Evolutionary conservation across 2,329 filamentous ascomycete species (phyloP), one percentile per base, ranked within the genome.

Genomic region (Sporothrix pallida): DNA sequence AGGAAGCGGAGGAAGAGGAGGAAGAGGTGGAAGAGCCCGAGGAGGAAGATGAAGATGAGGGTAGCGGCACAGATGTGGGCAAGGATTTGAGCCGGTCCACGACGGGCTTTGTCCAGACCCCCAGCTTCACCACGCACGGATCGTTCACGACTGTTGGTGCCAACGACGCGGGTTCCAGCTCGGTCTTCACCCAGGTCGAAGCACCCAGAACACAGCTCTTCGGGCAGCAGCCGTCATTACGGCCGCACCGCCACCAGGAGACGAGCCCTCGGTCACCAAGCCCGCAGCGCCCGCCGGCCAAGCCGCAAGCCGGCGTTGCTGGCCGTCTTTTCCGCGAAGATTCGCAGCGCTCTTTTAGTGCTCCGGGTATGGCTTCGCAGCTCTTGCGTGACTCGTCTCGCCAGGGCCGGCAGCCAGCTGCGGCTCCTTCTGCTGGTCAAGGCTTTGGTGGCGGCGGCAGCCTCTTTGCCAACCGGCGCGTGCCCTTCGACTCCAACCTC

Each of bases 201-300:
- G 83, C 86, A 67, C 81, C 81, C 74, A 78, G 82, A 17, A 80
- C 80, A n/a, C 78, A 83, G 2, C 80, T 90, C 5, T 91, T 90
- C 80, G 88, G 87, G 9, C 87, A 90, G 73, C 83, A 84, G 20
- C 87, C 88, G 0, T 75, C 86, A 31, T 87, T 92, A 72, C 83
- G 88, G 10, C 88, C 87, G 48, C 84, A 87, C 31, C 85, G 81
- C 46, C 84, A 80, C 46, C 84, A 81, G 48, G 83, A 83, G 23
- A 83, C 84, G n/a, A 91, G 88, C 76, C 91, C 92, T 65, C 88
- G 91, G 50, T 93, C 92, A 10, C 92, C 92, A 1, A 94, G 92
- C 76, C 92, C 92, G 1, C 83, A 93, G 37, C 88, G 77, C 13
- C 76, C 72, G 10, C n/a, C 56, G 2, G 74, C 74, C 8, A 76